Evolutionary conservation across 345 rosid species (phyloP).

Genomic region (Dimocarpus longan): DNA sequence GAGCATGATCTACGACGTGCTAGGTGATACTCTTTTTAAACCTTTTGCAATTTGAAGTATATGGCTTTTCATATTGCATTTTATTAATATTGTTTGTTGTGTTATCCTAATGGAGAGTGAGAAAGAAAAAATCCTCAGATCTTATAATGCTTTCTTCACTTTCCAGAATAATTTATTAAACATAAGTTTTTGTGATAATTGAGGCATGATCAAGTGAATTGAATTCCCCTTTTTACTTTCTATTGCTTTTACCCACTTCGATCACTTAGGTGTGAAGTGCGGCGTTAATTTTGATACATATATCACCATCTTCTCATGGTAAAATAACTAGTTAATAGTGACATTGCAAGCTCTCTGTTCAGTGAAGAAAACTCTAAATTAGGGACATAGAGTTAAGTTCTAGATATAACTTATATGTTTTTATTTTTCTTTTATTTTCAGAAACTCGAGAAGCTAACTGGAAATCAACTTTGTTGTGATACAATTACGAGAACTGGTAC

Average conservation of each 20-base stretch:
- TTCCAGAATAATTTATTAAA: too few species aligned
- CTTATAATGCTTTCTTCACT: neutral
- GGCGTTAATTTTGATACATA: neutral
- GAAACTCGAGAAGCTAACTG: conserved; percentile 27
- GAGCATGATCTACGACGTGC: conserved; percentile 57
- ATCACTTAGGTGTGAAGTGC: too few species aligned
- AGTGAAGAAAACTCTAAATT: neutral
- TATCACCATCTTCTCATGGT: too few species aligned
- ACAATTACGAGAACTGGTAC: neutral
- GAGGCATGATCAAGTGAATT: neutral
- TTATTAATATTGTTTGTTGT: neutral
- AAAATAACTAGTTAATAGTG: neutral
- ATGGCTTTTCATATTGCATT: neutral
- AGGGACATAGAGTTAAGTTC: neutral
- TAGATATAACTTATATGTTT: neutral
- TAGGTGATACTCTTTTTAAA: conserved; percentile 28
- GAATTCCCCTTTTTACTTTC: neutral
- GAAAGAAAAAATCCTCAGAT: neutral
- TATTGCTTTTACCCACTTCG: neutral
- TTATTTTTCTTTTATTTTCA: conserved; percentile 1
- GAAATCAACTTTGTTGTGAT: neutral
- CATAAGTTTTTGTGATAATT: too few species aligned
- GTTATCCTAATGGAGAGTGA: neutral
- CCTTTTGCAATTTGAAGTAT: neutral
- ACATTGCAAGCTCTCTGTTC: neutral